phyloP scores from a whole-genome alignment of 1,284 basidiomycete species.

The Takashimella koratensis region DNA sequence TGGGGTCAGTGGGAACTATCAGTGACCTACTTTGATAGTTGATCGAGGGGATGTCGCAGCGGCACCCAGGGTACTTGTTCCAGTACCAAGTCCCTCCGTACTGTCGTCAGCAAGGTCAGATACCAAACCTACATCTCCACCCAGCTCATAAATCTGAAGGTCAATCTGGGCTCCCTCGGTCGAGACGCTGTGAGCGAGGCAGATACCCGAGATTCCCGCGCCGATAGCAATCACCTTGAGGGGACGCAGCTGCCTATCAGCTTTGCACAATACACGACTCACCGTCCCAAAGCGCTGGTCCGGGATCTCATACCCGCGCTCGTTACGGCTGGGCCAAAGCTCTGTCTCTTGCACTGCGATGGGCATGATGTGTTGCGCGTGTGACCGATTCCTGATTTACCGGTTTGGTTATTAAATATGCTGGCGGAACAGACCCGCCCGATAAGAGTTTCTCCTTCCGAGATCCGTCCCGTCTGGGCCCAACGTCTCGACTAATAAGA shows the following conservation, averaged over 20 bases:
- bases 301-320: slow-evolving; percentile 20
- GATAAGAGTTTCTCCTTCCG: neutral
- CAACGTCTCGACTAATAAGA: neutral
- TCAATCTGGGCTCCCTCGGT: slow-evolving; percentile 17
- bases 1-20: neutral
- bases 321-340: slow-evolving; percentile 13
- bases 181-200: slow-evolving; percentile 12
- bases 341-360: neutral
- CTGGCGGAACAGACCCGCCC: neutral
- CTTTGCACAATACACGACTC: neutral
- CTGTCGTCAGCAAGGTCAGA: neutral
- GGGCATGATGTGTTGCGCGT: neutral
- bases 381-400: too few relatives aligned
- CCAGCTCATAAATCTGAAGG: slow-evolving; percentile 22
- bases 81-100: slow-evolving; percentile 28
- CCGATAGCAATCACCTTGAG: slow-evolving; percentile 13
- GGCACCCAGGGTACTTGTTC: slow-evolving; percentile 32
- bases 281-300: slow-evolving; percentile 17
- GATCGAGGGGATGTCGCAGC: slow-evolving; percentile 35
- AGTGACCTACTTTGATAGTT: slow-evolving; percentile 22
- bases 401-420: too few relatives aligned
- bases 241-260: neutral
- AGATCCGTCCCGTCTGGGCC: slow-evolving; percentile 3
- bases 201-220: slow-evolving; percentile 9
- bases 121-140: slow-evolving; percentile 12